Evolutionary conservation across 1,139 yeast species (phyloP).

Genomic region (Taphrina flavorubra): DNA sequence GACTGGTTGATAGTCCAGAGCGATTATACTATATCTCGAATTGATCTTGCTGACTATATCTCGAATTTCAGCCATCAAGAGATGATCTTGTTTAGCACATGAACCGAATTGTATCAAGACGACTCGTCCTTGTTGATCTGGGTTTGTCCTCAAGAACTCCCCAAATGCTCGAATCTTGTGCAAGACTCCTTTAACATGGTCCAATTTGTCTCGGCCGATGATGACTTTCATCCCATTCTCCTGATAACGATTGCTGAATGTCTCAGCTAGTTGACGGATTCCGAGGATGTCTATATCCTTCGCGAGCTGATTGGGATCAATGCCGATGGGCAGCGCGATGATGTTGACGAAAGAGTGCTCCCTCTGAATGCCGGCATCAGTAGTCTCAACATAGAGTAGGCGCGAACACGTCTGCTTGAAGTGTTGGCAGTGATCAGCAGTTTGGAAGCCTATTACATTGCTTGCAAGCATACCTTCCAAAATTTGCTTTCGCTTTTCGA

Average conservation of each 20-base stretch:
- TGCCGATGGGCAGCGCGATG: constrained; percentile 80
- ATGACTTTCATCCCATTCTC: constrained; percentile 75
- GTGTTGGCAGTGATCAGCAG: constrained; percentile 90
- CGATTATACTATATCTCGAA: constrained; percentile 71
- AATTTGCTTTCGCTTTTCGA: constrained; percentile 81
- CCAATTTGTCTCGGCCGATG: constrained; percentile 87
- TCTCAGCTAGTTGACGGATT: constrained; percentile 59
- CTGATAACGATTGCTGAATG: constrained; percentile 51
- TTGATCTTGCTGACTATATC: constrained; percentile 84
- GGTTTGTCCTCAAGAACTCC: constrained; percentile 70
- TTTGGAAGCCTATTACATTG: constrained; percentile 85
- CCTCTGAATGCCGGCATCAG: constrained; percentile 72
- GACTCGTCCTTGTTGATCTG: constrained; percentile 69
- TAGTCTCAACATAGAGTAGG: constrained; percentile 78
- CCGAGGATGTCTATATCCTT: constrained; percentile 62
- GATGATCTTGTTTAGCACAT: constrained; percentile 57
- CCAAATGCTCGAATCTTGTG: constrained; percentile 90
- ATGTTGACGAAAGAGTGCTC: constrained; percentile 72
- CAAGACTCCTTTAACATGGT: constrained; percentile 82
- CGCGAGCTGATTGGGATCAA: constrained; percentile 70
- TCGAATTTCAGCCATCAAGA: constrained; percentile 72
- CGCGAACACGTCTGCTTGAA: constrained; percentile 89
- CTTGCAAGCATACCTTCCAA: constrained; percentile 89
- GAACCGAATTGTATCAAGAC: constrained; percentile 84
- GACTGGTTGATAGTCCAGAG: constrained; percentile 77